phyloP scores from a whole-genome alignment of 352 stramenopile species.

The Phytophthora rubi region DNA sequence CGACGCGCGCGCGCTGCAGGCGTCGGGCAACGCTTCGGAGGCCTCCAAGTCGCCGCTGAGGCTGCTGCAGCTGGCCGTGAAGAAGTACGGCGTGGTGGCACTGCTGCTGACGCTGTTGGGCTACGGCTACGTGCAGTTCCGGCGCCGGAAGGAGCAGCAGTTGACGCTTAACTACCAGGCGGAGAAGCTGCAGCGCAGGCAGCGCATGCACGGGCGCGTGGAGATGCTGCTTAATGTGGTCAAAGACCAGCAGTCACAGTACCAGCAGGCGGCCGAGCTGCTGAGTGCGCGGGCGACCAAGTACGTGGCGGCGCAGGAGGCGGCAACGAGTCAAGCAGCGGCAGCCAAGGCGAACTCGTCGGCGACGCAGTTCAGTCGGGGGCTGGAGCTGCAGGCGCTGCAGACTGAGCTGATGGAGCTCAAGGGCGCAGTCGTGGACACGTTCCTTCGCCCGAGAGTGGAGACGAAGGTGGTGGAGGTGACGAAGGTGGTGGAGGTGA shows the following conservation, averaged over 20 bases:
- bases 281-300: slow-evolving; percentile 33
- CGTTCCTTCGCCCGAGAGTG: slow-evolving; percentile 30
- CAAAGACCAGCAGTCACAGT: slow-evolving; percentile 51
- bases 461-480: slow-evolving; percentile 15
- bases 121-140: slow-evolving; percentile 43
- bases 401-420: slow-evolving; percentile 46
- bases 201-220: slow-evolving; percentile 29
- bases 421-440: slow-evolving; percentile 43
- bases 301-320: slow-evolving; percentile 30
- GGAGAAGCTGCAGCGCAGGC: slow-evolving; percentile 28
- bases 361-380: slow-evolving; percentile 17
- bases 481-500: neutral
- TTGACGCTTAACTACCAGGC: slow-evolving; percentile 30
- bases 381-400: slow-evolving; percentile 42
- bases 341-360: slow-evolving; percentile 10
- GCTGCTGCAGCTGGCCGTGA: slow-evolving; percentile 31
- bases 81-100: slow-evolving; percentile 44
- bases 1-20: neutral
- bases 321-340: neutral
- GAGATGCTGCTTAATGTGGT: slow-evolving; percentile 43
- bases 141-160: slow-evolving; percentile 34
- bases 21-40: neutral
- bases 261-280: slow-evolving; percentile 43
- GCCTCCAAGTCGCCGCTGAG: slow-evolving; percentile 20
- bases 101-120: slow-evolving; percentile 42